Evolutionary conservation across 2,329 filamentous ascomycete species (phyloP).

Genomic region (Alternaria consortialis): DNA sequence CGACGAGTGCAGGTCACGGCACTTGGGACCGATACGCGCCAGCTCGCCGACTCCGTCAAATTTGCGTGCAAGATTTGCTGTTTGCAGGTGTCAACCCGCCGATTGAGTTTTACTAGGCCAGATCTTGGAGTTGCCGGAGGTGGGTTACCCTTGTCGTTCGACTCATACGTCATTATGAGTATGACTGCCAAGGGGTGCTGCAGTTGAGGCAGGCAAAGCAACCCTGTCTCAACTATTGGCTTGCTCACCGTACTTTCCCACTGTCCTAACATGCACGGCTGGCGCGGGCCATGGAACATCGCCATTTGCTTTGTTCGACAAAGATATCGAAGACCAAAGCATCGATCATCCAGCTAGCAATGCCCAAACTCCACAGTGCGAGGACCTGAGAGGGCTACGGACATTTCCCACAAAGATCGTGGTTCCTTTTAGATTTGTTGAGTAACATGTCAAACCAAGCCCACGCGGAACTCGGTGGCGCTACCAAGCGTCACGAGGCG

Average conservation of each 20-base stretch:
- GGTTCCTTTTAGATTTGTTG: constrained; percentile 10
- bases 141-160: constrained; percentile 14
- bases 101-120: constrained; percentile 15
- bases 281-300: constrained; percentile 1
- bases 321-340: neutral
- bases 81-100: constrained; percentile 13
- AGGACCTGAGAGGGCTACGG: neutral
- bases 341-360: neutral
- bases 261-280: constrained; percentile 6
- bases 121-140: constrained; percentile 10
- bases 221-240: constrained; percentile 19
- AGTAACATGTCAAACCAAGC: constrained; percentile 24
- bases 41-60: neutral
- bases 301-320: constrained; percentile 9
- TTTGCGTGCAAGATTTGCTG: neutral
- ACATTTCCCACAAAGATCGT: constrained; percentile 1
- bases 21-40: neutral
- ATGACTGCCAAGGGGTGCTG: constrained; percentile 21
- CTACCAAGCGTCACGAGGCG: constrained; percentile 26
- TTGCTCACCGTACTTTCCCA: constrained; percentile 32
- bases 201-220: constrained; percentile 18
- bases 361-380: neutral
- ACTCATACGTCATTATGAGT: constrained; percentile 26
- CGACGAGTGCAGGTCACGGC: neutral
- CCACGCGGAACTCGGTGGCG: constrained; percentile 24